phyloP scores from a whole-genome alignment of 2,329 filamentous ascomycete species.

The Phoma sp. region DNA sequence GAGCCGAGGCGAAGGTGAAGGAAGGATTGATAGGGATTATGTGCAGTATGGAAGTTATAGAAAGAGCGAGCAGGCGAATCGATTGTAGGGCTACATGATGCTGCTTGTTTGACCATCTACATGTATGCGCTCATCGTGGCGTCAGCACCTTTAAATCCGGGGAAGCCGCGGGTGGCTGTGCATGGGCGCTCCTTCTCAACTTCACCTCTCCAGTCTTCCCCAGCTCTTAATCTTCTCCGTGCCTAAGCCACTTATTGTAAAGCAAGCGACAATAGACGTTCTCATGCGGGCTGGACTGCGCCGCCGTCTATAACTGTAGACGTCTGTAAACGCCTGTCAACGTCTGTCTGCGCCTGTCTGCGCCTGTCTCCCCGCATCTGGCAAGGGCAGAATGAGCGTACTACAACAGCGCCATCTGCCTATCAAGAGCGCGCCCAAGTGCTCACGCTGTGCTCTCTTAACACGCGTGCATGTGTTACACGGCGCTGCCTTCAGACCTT shows the following conservation, averaged over 20 bases:
- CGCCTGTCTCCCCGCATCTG: not conserved
- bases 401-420: slow-evolving; percentile 3
- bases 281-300: not conserved
- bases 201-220: not conserved
- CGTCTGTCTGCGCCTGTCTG: not conserved
- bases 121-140: slow-evolving; percentile 17
- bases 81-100: not conserved
- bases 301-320: too few species aligned
- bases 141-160: slow-evolving; percentile 10
- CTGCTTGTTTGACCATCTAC: not conserved
- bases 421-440: not conserved
- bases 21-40: not conserved
- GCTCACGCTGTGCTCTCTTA: not conserved
- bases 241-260: not conserved
- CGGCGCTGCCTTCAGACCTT: slow-evolving; percentile 1
- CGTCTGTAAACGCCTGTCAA: too few species aligned
- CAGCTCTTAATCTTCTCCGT: not conserved
- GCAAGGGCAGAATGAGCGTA: not conserved
- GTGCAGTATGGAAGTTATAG: not conserved
- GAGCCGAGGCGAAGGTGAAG: not conserved
- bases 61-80: too few species aligned
- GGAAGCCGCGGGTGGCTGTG: slow-evolving; percentile 6
- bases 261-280: too few species aligned
- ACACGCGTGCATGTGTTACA: slow-evolving; percentile 7
- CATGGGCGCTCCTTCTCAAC: not conserved